Conservation (phyloP, 2,329 filamentous ascomycete species). For the Colletotrichum graminicola region DNA sequence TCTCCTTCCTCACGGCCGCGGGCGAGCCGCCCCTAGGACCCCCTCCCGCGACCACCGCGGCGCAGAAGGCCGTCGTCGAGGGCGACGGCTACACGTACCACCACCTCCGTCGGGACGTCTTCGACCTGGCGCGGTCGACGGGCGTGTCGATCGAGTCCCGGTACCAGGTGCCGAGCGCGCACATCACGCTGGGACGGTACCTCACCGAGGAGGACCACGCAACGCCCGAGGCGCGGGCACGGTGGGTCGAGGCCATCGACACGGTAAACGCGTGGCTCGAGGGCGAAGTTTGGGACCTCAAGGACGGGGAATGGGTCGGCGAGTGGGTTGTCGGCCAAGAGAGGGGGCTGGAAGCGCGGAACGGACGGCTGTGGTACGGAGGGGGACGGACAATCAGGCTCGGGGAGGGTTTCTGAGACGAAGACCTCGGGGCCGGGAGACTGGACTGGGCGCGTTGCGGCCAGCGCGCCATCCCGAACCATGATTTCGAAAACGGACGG, state of each 20-base stretch:
- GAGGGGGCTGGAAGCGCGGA: constrained; percentile 80
- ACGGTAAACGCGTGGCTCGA: constrained; percentile 82
- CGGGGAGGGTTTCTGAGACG: constrained; percentile 69
- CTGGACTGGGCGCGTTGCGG: constrained; percentile 3
- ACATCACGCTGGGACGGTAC: constrained; percentile 89
- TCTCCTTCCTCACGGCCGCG: constrained; percentile 87
- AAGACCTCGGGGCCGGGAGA: background rate
- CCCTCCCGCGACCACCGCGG: constrained; percentile 53
- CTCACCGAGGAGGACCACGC: constrained; percentile 75
- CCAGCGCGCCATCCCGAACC: background rate
- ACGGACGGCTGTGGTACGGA: constrained; percentile 88
- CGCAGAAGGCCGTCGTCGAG: constrained; percentile 53
- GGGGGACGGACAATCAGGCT: constrained; percentile 77
- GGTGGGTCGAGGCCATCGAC: constrained; percentile 79
- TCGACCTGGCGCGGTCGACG: constrained; percentile 67
- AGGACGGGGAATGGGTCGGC: constrained; percentile 61
- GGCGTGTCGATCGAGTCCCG: constrained; percentile 80
- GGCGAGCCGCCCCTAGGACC: constrained; percentile 66
- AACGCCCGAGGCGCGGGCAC: constrained; percentile 67
- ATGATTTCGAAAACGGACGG: background rate
- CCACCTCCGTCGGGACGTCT: constrained; percentile 86
- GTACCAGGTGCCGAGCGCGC: constrained; percentile 90
- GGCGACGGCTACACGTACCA: constrained; percentile 87
- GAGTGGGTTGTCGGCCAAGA: constrained; percentile 93
- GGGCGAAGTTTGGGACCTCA: constrained; percentile 75